A percentile compares a stretch with the other conserved stretches of the same genome.
phyloP scores from a whole-genome alignment of 495 filamentous ascomycete genomes.

The Lineolata rhizophorae region DNA sequence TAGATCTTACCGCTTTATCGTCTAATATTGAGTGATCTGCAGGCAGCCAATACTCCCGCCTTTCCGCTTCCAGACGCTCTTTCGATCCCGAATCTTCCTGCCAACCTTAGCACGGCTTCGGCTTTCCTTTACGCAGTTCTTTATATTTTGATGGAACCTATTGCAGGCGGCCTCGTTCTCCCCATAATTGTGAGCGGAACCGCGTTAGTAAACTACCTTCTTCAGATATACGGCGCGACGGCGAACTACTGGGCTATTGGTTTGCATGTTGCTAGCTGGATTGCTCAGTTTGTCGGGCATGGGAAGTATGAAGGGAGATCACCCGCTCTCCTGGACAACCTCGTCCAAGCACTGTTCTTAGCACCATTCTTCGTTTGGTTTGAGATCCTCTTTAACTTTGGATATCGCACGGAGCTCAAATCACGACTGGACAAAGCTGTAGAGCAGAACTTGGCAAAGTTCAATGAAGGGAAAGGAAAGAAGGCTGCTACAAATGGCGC shows the following conservation, averaged over 20 bases:
- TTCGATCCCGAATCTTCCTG: constrained; percentile 50
- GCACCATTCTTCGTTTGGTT: constrained; percentile 98
- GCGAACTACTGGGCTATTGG: constrained; percentile 50
- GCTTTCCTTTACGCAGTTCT: constrained; percentile 51
- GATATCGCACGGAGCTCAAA: constrained; percentile 75
- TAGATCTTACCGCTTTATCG: constrained; percentile 4
- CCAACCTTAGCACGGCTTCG: constrained; percentile 58
- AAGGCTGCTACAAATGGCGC: constrained; percentile 18
- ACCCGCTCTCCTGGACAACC: constrained; percentile 74
- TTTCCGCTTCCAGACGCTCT: constrained; percentile 49
- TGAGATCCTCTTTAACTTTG: constrained; percentile 75
- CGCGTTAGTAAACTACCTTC: constrained; percentile 53
- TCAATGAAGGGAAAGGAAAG: constrained; percentile 20
- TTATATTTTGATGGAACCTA: constrained; percentile 84
- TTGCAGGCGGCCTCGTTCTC: constrained; percentile 55
- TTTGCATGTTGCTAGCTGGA: constrained; percentile 54
- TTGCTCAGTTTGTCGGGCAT: constrained; percentile 79
- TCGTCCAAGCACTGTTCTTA: constrained; percentile 77
- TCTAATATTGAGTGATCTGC: constrained; percentile 2
- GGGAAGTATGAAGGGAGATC: constrained; percentile 74
- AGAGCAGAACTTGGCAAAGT: constrained; percentile 40
- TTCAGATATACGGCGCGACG: constrained; percentile 35
- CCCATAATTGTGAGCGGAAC: constrained; percentile 51
- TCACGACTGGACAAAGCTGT: constrained; percentile 56
- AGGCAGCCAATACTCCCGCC: constrained; percentile 59